Conservation (phyloP, 495 filamentous ascomycete genomes). For the Penicillium longicatenatum region DNA sequence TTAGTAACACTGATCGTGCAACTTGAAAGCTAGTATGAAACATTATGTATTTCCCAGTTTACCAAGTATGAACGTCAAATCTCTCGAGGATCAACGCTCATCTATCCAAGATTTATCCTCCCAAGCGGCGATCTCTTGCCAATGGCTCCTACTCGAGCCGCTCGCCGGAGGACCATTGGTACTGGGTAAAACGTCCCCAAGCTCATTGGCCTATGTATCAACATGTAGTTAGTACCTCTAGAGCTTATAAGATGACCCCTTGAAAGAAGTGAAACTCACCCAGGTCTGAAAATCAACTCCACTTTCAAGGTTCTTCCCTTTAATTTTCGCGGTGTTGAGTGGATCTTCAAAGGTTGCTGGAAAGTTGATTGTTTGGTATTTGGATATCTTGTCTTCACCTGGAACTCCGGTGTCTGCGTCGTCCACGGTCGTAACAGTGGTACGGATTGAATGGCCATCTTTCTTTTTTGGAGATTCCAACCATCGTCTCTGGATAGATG, state of each 20-base stretch:
- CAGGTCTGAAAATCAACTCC: conserved; percentile 5
- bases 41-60: conserved; percentile 1
- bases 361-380: conserved; percentile 2
- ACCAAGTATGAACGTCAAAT: conserved; percentile 1
- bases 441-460: neutral
- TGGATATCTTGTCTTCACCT: conserved; percentile 2
- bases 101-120: conserved; percentile 5
- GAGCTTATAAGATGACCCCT: neutral
- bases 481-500: neutral
- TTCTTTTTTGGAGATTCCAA: neutral
- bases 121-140: conserved; percentile 4
- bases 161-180: conserved; percentile 1
- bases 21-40: conserved; percentile 3
- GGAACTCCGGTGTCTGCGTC: conserved; percentile 2
- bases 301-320: conserved; percentile 1
- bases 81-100: conserved; percentile 1
- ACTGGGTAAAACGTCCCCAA: conserved; percentile 3
- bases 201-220: conserved; percentile 5
- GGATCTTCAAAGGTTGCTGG: conserved; percentile 2
- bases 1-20: conserved; percentile 5
- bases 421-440: conserved; percentile 3
- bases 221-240: conserved; percentile 4
- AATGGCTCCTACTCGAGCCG: conserved; percentile 1
- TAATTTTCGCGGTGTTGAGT: neutral
- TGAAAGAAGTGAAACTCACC: conserved; percentile 6